phyloP scores from a whole-genome alignment of 768 basidiomycete genomes.

The Amanita jacksonii region DNA sequence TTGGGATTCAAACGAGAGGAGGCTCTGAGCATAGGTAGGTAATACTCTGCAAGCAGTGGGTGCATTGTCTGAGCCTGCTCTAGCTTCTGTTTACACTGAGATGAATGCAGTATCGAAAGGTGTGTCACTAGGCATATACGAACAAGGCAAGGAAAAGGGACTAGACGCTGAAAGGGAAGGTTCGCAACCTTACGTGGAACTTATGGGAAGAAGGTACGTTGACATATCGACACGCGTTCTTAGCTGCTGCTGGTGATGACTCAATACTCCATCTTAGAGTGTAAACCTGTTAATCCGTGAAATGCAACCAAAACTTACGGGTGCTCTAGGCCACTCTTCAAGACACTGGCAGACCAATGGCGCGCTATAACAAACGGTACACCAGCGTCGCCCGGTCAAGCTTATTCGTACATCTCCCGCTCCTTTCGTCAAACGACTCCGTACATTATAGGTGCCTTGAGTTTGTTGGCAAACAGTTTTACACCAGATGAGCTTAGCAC shows the following conservation, averaged over 20 bases:
- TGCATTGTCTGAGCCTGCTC: not conserved
- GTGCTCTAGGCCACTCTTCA: slow-evolving; percentile 61
- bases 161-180: slow-evolving; percentile 18
- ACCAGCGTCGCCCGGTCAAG: slow-evolving; percentile 61
- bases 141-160: slow-evolving; percentile 72
- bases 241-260: too few species aligned
- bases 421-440: slow-evolving; percentile 75
- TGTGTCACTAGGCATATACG: slow-evolving; percentile 69
- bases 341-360: slow-evolving; percentile 63
- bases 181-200: slow-evolving; percentile 9
- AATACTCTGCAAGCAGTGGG: not conserved
- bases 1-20: slow-evolving; percentile 85
- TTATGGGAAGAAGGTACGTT: slow-evolving; percentile 32
- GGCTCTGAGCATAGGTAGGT: slow-evolving; percentile 78
- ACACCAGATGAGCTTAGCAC: slow-evolving; percentile 47
- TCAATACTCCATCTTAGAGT: too few species aligned
- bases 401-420: slow-evolving; percentile 77
- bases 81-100: slow-evolving; percentile 90
- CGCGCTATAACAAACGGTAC: slow-evolving; percentile 67
- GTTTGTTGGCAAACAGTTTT: slow-evolving; percentile 56
- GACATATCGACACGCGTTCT: too few species aligned
- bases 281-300: too few species aligned
- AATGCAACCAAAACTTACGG: slow-evolving; percentile 2
- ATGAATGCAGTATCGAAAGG: slow-evolving; percentile 87
- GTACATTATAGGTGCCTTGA: slow-evolving; percentile 67